Evolutionary conservation across 768 basidiomycete species (phyloP), one percentile per base, ranked within the genome.

Genomic region (Tricholoma sp.): DNA sequence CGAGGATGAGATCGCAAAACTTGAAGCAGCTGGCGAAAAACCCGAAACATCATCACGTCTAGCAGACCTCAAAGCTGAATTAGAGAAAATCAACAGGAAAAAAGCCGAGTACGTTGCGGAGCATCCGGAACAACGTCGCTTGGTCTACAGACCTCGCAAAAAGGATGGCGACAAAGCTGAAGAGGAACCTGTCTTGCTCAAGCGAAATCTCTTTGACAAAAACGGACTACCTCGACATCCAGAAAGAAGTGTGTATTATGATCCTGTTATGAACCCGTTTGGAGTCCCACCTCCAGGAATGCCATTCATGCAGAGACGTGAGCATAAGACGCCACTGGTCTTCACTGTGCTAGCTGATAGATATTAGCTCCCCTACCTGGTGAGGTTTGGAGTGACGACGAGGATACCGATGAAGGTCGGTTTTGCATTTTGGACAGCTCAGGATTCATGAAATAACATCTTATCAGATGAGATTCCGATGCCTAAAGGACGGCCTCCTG

Each of bases 231-330:
- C 93, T 59, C 78, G 88, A 53, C 91, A 94, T 73, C 94, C 94
- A n/a, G 92, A 91, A 66, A 79, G 91, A 61, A 93, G 90, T 70
- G 76, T 95, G 34, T 98, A 96, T 69, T 98, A 94, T 73, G 90
- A 98, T 64, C 82, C 90, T 29, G 81, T 94, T 41, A 86, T 95
- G 83, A 98, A 98, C 67, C 93, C 94, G 20, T 94, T 79, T 66
- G 95, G 94, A 29, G 90, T 94, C 15, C 85, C 95, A 17, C 95
- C 95, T 41, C 96, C 95, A 11, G 96, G 96, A 6, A 92, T 97
- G 94, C 93, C 91, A n/a, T 98, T 97, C 70, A 74, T 82, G 56
- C 92, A 98, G 68, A 73, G 88, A 73, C 81, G 94, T 95, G 63
- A 72, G 89, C 76, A 11, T n/a, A n/a, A 28, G 36, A 47, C 33